Base-by-base conservation (phyloP, 129 eudicot genomes). In the Pittosporum tobira region DNA sequence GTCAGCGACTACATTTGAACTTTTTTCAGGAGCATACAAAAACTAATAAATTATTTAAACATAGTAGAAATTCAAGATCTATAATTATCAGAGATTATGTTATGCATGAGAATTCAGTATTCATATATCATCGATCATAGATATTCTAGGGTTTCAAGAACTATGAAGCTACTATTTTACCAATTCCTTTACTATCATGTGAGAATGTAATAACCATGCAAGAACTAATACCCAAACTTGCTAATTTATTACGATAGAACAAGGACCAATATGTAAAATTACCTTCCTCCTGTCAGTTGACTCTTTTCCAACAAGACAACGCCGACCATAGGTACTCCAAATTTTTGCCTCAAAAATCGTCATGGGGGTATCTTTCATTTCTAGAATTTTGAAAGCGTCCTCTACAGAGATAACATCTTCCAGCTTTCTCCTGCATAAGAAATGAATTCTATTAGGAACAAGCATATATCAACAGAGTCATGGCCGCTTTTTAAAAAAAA, bases 371-470 rank as follows among this genome's bases (percentile, higher is more conserved):
- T 45, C 22, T 65, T 65, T 65, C 51, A 38, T 34, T 12, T 19
- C 10, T 58, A 53, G 47, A 40, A 79, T 79, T 22, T 63, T 68
- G 40, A 54, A 57, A 57, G 79, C 71, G 31, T 74, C 75, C 15
- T 23, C 22, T 26, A 63, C 63, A 36, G 81, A 66, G 28, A 79
- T 63, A 40, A 67, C 78, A 25, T 71, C 73, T 66, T 79, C 81
- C 46, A 79, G 61, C 61, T 55, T 78, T 19, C 58, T 59, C 85
- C 89, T 85, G 70, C 67, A 44, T 20, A 70, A 16, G 43, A 4
- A 68, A 18, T 55, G 18, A 28, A 45, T 47, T 43, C 49, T 14
- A 54, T 48, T 51, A 45, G 59, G 22, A 37, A 48, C 6, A 38
- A 25, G 51, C 4, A 57, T 28, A 43, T 63, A 42, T 21, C 6